A percentile compares a stretch with the other conserved stretches of the same genome.
Conservation (phyloP, 768 basidiomycete genomes). For the Plicaturopsis crispa region DNA sequence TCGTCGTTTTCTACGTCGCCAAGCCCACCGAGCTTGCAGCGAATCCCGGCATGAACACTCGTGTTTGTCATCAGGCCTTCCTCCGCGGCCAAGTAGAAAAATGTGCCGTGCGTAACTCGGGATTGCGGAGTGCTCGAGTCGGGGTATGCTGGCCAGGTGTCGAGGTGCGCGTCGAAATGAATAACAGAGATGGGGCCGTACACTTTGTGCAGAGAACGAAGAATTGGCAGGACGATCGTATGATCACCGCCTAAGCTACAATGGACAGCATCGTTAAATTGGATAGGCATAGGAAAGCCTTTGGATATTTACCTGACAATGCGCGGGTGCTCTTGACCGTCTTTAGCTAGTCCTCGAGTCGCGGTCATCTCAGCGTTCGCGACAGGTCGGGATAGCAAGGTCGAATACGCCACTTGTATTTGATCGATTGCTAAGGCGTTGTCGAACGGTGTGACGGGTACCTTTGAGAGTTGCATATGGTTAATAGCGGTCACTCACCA, state of each 20-base stretch:
- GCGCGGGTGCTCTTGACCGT: conserved; percentile 62
- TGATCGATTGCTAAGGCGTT: conserved; percentile 79
- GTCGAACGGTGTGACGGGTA: conserved; percentile 76
- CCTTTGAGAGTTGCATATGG: no score
- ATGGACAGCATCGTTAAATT: no score
- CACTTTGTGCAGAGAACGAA: conserved; percentile 68
- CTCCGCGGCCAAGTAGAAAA: conserved; percentile 73
- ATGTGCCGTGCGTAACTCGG: conserved; percentile 80
- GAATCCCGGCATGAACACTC: conserved; percentile 79
- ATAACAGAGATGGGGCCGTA: conserved; percentile 81
- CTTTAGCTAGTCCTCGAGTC: conserved; percentile 35
- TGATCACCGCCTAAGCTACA: conserved; percentile 92
- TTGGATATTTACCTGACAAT: conserved; percentile 74
- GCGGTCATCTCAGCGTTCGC: conserved; percentile 15
- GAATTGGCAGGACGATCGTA: conserved; percentile 81
- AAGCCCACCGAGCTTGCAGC: conserved; percentile 68
- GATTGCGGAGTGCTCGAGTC: conserved; percentile 51
- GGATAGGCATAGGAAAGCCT: no score
- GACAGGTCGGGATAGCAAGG: conserved; percentile 53
- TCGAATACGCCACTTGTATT: conserved; percentile 80
- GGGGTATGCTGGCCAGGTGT: conserved; percentile 45
- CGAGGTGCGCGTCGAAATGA: no score
- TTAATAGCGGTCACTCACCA: no score
- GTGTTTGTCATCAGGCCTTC: conserved; percentile 71
- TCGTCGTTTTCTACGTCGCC: conserved; percentile 63